Evolutionary conservation across 352 stramenopile species (phyloP).

Genomic region (Pythium grandisporangium): DNA sequence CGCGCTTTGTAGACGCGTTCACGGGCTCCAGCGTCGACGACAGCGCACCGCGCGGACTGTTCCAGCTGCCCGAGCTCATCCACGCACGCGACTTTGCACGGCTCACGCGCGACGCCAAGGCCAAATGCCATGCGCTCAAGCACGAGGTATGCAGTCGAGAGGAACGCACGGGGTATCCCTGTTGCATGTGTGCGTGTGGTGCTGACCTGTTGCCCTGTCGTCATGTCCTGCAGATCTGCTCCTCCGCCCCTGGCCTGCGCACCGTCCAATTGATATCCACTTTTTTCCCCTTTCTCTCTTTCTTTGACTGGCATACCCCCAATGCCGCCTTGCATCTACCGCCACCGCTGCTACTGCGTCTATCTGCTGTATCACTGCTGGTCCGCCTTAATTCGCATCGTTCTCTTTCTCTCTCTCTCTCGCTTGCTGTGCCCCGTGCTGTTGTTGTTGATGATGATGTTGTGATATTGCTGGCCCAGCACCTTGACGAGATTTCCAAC

Average conservation of each 20-base stretch:
- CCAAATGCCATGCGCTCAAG: slow-evolving; percentile 42
- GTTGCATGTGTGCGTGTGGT: neutral
- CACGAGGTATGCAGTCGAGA: slow-evolving; percentile 29
- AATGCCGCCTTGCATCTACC: neutral
- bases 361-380: neutral
- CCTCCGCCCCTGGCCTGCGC: slow-evolving; percentile 37
- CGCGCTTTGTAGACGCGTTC: too few relatives aligned
- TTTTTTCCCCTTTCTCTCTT: neutral
- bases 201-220: neutral
- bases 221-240: slow-evolving; percentile 26
- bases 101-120: slow-evolving; percentile 49
- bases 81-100: slow-evolving; percentile 44
- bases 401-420: neutral
- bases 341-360: neutral
- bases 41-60: slow-evolving; percentile 34
- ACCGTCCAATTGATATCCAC: slow-evolving; percentile 57
- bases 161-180: neutral
- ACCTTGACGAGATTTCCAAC: slow-evolving; percentile 93
- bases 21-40: too few relatives aligned
- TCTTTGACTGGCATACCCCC: too few relatives aligned
- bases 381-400: neutral
- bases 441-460: slow-evolving; percentile 4
- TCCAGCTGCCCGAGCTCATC: slow-evolving; percentile 58
- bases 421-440: neutral
- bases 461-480: slow-evolving; percentile 4